Percentiles rank a stretch among this genome's conserved stretches.
Evolutionary conservation across 1,139 yeast species (phyloP).

Genomic region (Lodderomyces oxycetoniae): DNA sequence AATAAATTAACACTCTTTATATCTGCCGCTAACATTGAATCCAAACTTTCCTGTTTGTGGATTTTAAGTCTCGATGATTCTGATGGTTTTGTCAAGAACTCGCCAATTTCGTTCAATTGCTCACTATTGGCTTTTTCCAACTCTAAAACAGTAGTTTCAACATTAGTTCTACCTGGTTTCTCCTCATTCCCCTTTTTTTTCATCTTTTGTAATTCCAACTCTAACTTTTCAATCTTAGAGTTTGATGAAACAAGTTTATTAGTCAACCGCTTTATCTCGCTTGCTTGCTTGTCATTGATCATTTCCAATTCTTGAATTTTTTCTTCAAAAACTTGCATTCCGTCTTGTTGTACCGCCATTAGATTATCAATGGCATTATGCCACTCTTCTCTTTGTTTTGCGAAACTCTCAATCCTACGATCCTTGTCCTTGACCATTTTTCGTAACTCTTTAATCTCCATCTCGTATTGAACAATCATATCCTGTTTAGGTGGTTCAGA

Average conservation of each 20-base stretch:
- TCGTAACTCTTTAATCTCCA: conserved; percentile 24
- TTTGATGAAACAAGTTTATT: conserved; percentile 2
- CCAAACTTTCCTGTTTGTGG: not conserved
- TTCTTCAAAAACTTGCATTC: conserved; percentile 20
- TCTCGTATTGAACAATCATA: conserved; percentile 27
- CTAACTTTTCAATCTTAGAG: not conserved
- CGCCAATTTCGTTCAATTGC: conserved; percentile 1
- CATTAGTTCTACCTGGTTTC: conserved; percentile 10
- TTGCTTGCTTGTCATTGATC: conserved; percentile 9
- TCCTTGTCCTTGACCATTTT: conserved; percentile 33
- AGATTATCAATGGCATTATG: conserved; percentile 52
- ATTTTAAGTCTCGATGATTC: conserved; percentile 9
- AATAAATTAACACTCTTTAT: not conserved
- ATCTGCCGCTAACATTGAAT: not conserved
- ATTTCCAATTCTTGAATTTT: conserved; percentile 13
- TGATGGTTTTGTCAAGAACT: conserved; percentile 19
- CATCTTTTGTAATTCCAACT: conserved; percentile 1
- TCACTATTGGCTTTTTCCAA: not conserved
- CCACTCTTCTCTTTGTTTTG: conserved; percentile 53
- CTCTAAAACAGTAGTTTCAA: conserved; percentile 4
- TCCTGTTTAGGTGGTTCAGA: conserved; percentile 22
- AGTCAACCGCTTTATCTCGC: conserved; percentile 12
- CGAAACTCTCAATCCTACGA: conserved; percentile 41
- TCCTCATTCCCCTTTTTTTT: not conserved
- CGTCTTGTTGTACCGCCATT: conserved; percentile 40